phyloP scores from a whole-genome alignment of 441 rosid species.

The Populus hybrid region DNA sequence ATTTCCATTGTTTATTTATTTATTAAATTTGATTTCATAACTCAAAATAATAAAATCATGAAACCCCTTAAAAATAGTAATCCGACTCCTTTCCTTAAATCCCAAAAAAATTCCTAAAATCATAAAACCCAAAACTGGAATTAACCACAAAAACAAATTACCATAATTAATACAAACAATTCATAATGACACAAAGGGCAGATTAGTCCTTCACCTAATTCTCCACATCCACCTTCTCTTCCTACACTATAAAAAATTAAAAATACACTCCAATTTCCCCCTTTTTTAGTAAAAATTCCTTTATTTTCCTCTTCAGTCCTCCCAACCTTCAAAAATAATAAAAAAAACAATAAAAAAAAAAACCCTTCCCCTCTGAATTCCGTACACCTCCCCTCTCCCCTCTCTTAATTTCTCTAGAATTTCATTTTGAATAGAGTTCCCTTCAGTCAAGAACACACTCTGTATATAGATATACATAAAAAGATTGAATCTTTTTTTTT shows the following conservation, averaged over 20 bases:
- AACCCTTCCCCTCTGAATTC: slow-evolving; percentile 6
- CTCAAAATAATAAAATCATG: too few species aligned
- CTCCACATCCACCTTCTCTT: background rate
- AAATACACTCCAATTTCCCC: too few species aligned
- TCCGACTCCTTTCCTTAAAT: background rate
- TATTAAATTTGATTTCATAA: too few species aligned
- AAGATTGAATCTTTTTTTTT: background rate
- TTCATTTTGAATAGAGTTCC: slow-evolving; percentile 9
- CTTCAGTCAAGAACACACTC: slow-evolving; percentile 8
- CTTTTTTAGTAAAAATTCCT: background rate
- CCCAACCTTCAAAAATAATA: background rate
- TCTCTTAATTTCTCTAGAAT: background rate
- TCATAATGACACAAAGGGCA: background rate
- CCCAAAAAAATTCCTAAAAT: background rate
- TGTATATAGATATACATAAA: background rate
- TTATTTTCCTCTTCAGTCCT: background rate
- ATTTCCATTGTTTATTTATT: too few species aligned
- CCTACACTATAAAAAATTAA: background rate
- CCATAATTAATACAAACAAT: background rate
- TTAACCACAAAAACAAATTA: background rate
- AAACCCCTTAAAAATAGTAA: background rate
- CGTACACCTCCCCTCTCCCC: slow-evolving; percentile 2
- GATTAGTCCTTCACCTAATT: background rate
- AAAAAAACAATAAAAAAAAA: background rate
- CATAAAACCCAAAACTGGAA: background rate